phyloP scores from a whole-genome alignment of 306 rosid species.

The Rubus idaeus region DNA sequence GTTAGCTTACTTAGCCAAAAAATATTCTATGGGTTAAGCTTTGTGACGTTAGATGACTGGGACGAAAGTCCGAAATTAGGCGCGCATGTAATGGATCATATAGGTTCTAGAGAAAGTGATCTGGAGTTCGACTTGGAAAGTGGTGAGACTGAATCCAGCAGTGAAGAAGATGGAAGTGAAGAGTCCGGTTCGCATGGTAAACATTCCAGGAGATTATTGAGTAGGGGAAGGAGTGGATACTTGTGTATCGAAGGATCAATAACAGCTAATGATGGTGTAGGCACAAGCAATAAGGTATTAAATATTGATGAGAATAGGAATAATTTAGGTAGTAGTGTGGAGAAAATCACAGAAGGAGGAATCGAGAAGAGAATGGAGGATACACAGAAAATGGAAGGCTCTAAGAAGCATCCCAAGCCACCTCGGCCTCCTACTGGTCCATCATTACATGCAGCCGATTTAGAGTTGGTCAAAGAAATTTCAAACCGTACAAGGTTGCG shows the following conservation, averaged over 20 bases:
- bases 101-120: constrained; percentile 20
- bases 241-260: constrained; percentile 8
- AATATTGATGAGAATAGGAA: constrained; percentile 15
- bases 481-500: constrained; percentile 21
- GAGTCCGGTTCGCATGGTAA: constrained; percentile 8
- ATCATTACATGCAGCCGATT: constrained; percentile 30
- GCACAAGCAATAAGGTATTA: constrained; percentile 8
- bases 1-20: constrained; percentile 6
- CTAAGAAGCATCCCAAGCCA: constrained; percentile 37
- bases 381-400: constrained; percentile 10
- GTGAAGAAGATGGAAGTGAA: constrained; percentile 22
- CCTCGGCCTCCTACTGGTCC: constrained; percentile 43
- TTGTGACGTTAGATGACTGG: not conserved
- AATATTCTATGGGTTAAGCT: not conserved
- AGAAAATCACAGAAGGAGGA: not conserved
- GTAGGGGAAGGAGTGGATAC: constrained; percentile 24
- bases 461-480: constrained; percentile 33
- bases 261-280: constrained; percentile 12
- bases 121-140: constrained; percentile 33
- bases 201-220: constrained; percentile 13
- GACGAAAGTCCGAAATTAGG: not conserved
- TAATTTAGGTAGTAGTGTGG: constrained; percentile 7
- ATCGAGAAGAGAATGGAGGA: constrained; percentile 11
- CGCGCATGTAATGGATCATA: constrained; percentile 19
- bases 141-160: constrained; percentile 27